A percentile compares a stretch with the other conserved stretches of the same genome.
phyloP scores from a whole-genome alignment of 495 filamentous ascomycete genomes.

The Xylaria intraflava region DNA sequence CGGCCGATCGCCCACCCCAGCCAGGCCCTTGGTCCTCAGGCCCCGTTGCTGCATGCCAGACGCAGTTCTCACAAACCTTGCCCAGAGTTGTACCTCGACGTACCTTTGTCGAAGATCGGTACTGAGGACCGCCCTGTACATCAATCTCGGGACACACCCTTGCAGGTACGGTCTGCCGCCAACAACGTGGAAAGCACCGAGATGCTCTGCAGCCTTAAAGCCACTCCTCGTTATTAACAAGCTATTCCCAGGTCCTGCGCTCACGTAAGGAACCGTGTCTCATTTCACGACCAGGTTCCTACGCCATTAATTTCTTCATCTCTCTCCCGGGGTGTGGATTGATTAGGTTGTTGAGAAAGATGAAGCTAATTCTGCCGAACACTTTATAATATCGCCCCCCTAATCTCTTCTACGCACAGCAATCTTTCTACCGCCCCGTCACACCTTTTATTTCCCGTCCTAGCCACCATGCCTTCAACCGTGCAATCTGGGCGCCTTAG shows the following conservation, averaged over 20 bases:
- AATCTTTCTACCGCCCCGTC: constrained; percentile 20
- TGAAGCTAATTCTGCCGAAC: constrained; percentile 29
- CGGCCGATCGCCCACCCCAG: constrained; percentile 27
- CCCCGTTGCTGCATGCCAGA: constrained; percentile 23
- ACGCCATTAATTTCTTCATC: constrained; percentile 16
- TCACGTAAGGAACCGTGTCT: constrained; percentile 18
- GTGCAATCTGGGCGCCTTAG: constrained; percentile 21
- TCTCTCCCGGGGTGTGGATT: constrained; percentile 22
- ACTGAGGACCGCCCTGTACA: constrained; percentile 27
- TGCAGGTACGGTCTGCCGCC: constrained; percentile 27
- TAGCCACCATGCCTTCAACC: constrained; percentile 33
- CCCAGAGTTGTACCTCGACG: constrained; percentile 24
- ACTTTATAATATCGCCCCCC: constrained; percentile 16
- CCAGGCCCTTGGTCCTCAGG: constrained; percentile 21
- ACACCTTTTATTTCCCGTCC: constrained; percentile 21
- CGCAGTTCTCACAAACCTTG: constrained; percentile 15
- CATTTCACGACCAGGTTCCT: constrained; percentile 14
- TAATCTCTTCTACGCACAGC: constrained; percentile 13
- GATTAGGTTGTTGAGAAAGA: constrained; percentile 28
- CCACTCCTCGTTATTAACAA: constrained; percentile 23
- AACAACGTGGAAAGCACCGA: constrained; percentile 28
- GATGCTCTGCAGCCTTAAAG: constrained; percentile 29
- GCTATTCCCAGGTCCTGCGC: constrained; percentile 25
- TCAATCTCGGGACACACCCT: constrained; percentile 24
- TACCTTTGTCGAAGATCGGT: constrained; percentile 27